These are phyloP conservation scores for Skeletonema costatum DNA, from an alignment of 108 stramenopile species.

Conservation along the genomic window DNA sequence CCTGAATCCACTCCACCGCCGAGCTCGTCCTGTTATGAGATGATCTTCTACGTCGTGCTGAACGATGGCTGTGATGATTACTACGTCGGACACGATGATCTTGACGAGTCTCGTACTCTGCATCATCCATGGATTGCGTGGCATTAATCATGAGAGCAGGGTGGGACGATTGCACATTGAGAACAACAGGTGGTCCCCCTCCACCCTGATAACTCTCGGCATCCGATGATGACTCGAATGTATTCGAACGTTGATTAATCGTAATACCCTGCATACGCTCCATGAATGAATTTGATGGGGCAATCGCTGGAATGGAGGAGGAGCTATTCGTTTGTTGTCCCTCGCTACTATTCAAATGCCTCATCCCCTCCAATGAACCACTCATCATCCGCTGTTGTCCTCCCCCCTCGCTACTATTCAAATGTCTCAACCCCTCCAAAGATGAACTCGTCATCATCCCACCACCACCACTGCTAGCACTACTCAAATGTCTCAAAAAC, in stretches of 20 bases:
- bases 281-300: conserved; percentile 15
- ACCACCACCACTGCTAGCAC: neutral
- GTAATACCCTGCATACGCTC: conserved; percentile 19
- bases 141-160: neutral
- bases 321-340: neutral
- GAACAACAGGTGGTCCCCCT: neutral
- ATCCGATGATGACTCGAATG: neutral
- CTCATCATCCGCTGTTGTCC: no score
- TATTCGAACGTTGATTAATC: conserved; percentile 7
- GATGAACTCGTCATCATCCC: neutral
- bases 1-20: conserved; percentile 40
- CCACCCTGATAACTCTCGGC: neutral
- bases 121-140: neutral
- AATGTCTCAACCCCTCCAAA: neutral
- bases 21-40: conserved; percentile 1
- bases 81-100: neutral
- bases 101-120: neutral
- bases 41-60: conserved; percentile 14
- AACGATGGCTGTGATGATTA: neutral
- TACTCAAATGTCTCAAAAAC: neutral
- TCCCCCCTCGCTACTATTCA: neutral
- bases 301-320: conserved; percentile 1
- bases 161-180: neutral
- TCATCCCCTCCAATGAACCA: neutral
- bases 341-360: neutral